These are phyloP conservation scores for Pythium sp. DNA, from an alignment of 352 stramenopile genomes.

Conservation along the genomic window DNA sequence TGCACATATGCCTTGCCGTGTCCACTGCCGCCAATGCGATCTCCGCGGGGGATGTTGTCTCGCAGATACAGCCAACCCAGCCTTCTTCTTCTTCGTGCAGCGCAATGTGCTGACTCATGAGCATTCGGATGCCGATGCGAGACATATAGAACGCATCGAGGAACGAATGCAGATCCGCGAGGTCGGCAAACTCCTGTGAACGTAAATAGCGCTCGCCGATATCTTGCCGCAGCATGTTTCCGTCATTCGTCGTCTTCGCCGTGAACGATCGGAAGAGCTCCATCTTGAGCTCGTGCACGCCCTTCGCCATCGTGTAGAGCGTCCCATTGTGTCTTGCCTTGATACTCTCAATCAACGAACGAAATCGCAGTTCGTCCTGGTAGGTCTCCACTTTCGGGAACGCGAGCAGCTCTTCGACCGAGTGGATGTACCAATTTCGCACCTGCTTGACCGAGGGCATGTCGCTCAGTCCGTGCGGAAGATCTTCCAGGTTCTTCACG, in stretches of 20 bases:
- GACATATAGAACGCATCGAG: slow-evolving; percentile 99
- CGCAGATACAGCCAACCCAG: slow-evolving; percentile 94
- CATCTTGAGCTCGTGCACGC: slow-evolving; percentile 96
- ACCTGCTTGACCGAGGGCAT: slow-evolving; percentile 94
- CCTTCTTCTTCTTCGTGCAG: slow-evolving; percentile 89
- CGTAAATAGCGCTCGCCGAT: slow-evolving; percentile 65
- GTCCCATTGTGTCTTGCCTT: slow-evolving; percentile 97
- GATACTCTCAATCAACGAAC: slow-evolving; percentile 93
- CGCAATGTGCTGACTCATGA: slow-evolving; percentile 99
- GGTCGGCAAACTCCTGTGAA: slow-evolving; percentile 85
- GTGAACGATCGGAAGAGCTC: slow-evolving; percentile 76
- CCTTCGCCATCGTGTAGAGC: slow-evolving; percentile 99
- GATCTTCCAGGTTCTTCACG: slow-evolving; percentile 92
- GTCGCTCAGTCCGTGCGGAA: slow-evolving; percentile 93
- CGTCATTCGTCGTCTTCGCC: slow-evolving; percentile 30
- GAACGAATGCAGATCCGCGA: slow-evolving; percentile 96
- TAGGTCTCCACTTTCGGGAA: slow-evolving; percentile 84
- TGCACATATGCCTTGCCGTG: slow-evolving; percentile 98
- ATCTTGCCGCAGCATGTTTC: slow-evolving; percentile 35
- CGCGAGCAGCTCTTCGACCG: slow-evolving; percentile 92
- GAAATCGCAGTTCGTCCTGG: slow-evolving; percentile 91
- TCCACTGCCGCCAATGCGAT: slow-evolving; percentile 97
- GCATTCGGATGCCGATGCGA: slow-evolving; percentile 99
- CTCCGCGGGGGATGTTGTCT: slow-evolving; percentile 94
- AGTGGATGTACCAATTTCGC: slow-evolving; percentile 97